Evolutionary conservation across 2,329 filamentous ascomycete genomes (phyloP).

Genomic region (Botryosphaeria dothidea): DNA sequence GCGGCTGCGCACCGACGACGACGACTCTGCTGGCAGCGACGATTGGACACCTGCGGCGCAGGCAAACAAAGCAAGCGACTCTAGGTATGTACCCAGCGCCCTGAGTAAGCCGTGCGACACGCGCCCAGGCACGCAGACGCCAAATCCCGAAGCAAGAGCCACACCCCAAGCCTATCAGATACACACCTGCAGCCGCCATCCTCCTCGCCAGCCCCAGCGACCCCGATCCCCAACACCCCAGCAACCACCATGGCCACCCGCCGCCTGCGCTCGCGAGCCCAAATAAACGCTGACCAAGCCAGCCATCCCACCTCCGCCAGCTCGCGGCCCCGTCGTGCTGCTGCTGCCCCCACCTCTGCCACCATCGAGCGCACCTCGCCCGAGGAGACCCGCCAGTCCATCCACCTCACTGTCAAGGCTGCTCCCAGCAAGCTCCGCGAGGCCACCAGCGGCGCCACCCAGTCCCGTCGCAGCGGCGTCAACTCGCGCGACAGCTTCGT

Average conservation of each 20-base stretch:
- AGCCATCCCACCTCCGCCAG: slow-evolving; percentile 36
- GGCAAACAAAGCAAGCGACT: slow-evolving; percentile 21
- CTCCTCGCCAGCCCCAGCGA: not conserved
- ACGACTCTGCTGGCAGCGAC: slow-evolving; percentile 35
- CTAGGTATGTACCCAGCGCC: slow-evolving; percentile 15
- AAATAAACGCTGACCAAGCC: slow-evolving; percentile 29
- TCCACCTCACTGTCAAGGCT: slow-evolving; percentile 52
- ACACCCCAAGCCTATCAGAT: slow-evolving; percentile 16
- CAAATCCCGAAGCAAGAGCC: slow-evolving; percentile 8
- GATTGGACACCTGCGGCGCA: slow-evolving; percentile 30
- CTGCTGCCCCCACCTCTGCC: slow-evolving; percentile 28
- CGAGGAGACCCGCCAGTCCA: slow-evolving; percentile 45
- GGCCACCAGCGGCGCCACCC: slow-evolving; percentile 41
- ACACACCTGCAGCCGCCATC: slow-evolving; percentile 12
- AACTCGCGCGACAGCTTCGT: slow-evolving; percentile 27
- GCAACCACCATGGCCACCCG: slow-evolving; percentile 30
- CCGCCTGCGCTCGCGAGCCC: slow-evolving; percentile 39
- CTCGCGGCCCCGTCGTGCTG: slow-evolving; percentile 39
- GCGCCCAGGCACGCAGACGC: slow-evolving; percentile 12
- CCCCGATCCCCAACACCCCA: not conserved
- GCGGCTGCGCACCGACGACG: slow-evolving; percentile 42
- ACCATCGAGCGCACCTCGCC: slow-evolving; percentile 40
- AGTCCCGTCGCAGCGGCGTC: slow-evolving; percentile 30
- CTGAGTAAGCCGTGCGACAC: slow-evolving; percentile 17
- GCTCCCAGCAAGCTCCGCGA: slow-evolving; percentile 51